Evolutionary conservation across 202 grass and related monocot genomes (phyloP), one percentile per base, ranked within the genome.

Genomic region (Hordeum pubiflorum): DNA sequence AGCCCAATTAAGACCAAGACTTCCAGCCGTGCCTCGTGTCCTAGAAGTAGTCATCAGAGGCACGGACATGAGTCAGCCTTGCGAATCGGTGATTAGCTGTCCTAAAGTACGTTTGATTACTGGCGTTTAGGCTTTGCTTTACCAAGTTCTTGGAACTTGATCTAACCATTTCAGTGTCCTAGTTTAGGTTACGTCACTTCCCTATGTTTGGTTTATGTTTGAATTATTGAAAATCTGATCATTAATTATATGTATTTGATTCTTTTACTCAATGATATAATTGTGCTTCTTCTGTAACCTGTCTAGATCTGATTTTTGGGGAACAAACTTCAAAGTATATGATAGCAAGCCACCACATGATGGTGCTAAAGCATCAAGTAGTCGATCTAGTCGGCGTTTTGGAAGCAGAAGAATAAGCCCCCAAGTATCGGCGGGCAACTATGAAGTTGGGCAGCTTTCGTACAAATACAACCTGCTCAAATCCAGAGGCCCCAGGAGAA

Each of bases 401-500:
- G 89, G 89, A 68, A 92, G 84, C 80, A 92, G 91, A 87, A 81
- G 88, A 84, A 92, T 97, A 58, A 94, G 94, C 39, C 94, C 94
- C 38, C 88, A 97, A 77, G 88, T 89, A 48, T 87, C 88, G 7
- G 62, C 89, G 8, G 84, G 90, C 23, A 97, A 94, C 72, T 97
- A 92, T 77, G 82, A 97, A 79, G 79, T 94, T 18, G 92, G 94
- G 36, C 91, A 87, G 70, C 85, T 97, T 50, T 87, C 81, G 0
- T 94, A 94, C 81, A 94, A 97, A 86, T 97, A 94, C 74, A 97
- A 94, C 79, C 82, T 97, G 63, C 88, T 97, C 57, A 97, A 92
- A 83, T 94, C 94, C 18, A 88, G 94, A 78, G 94, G 94, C 17
- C 91, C 91, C 4, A 94, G 94, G 86, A 88, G 90, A 48, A 97